Evolutionary conservation across 768 basidiomycete genomes (phyloP), one percentile per base, ranked within the genome.

Genomic region (Naganishia vaughanmartiniae): DNA sequence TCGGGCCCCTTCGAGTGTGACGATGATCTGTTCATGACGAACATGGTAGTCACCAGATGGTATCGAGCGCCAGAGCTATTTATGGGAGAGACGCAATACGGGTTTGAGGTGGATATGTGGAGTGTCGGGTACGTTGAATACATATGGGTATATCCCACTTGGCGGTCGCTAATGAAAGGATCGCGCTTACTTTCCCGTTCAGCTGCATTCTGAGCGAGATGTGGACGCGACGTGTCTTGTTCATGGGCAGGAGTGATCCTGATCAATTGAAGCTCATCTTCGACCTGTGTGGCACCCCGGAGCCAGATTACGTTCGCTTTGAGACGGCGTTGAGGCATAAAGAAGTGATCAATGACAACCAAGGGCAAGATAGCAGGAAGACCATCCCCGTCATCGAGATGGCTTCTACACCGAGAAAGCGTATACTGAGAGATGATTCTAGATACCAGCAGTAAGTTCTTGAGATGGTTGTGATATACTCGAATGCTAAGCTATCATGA

Each of bases 151-250:
- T 33, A 7, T 51, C 26, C 56, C 24, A 65, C 17, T 42, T 26
- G 58, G 11, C 12, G n/a, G 34, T 1, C 7, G 69, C 72, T 70
- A 67, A 76, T 15, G 48, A 10, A 26, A 5, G 21, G 0, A 6
- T n/a, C 24, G 2, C 10, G 12, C 17, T 31, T 53, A 15, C 30
- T 54, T 17, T 54, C 12, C n/a, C n/a, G n/a, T 51, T 6, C 72
- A 94, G 92, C 9, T 96, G 95, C 80, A 91, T 97, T 33, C 84
- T 98, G n/a, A 95, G 90, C 34, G 96, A 99, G 82, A 97, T 98
- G 92, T 95, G 92, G 80, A 85, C 86, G 69, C 87, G 89, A 54
- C 85, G 86, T 67, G 94, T 95, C 0, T 93, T 99, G 69, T 85
- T 98, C 66, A 88, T 88, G 7, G 95, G 95, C 19, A 86, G 86